Base-by-base conservation (phyloP, 106 monocot genomes). In the Platanthera guangdongensis region DNA sequence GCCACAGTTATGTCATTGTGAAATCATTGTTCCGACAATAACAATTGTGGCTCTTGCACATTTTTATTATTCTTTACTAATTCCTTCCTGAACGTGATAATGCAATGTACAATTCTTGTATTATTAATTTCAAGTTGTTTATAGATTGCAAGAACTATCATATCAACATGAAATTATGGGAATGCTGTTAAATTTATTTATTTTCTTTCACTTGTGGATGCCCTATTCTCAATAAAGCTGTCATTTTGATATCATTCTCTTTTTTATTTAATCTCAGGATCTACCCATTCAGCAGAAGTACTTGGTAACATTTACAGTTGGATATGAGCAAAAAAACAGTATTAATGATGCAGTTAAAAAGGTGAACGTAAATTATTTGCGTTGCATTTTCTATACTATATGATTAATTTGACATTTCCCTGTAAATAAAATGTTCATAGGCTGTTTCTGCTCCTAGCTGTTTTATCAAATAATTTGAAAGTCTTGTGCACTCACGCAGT, bases 221-320 rank as follows among this genome's bases (percentile, higher is more conserved):
- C 14, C 12, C 53, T 10, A 10, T 10, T 53, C 53, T 53, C 39
- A 39, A 39, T 39, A 39, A 39, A 39, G 39, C 39, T 39, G 18
- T 68, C 47, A 48, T 47, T 70, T 70, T 70, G 39, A 30, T 67
- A 10, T 70, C 7, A n/a, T 70, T 15, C 10, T 47, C 16, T 70
- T 70, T 15, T 28, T 70, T 47, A 16, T 70, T 16, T 65, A 39
- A 65, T 65, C 52, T 69, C 83, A 86, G 83, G 83, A 83, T 51
- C 47, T 80, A 15, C 45, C 68, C 2, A 52, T 63, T 63, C n/a
- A 75, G 51, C 83, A 73, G 50, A 86, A 83, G 74, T 86, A 86
- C 21, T 79, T 86, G 14, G 83, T 86, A n/a, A 65, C 86, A 19
- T 86, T 86, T 70, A 83, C 86, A n/a, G 86, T 78, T 45, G 86